phyloP scores from a whole-genome alignment of 805 yeast species.

The Yamadazyma sp. region DNA sequence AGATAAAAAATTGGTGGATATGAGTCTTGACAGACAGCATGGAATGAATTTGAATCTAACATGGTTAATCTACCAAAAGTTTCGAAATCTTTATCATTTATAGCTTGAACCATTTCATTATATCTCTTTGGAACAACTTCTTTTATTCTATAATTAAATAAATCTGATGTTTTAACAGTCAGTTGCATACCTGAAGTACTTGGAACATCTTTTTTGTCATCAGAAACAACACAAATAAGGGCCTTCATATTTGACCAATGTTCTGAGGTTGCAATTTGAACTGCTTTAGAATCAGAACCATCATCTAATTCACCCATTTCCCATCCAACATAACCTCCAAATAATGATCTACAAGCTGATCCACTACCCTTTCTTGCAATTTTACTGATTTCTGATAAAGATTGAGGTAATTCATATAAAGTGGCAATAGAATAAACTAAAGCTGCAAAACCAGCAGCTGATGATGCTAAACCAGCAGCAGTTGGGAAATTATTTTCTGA shows the following conservation, averaged over 20 bases:
- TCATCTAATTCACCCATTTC: conserved; percentile 79
- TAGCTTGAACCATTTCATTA: conserved; percentile 75
- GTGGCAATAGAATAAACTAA: conserved; percentile 85
- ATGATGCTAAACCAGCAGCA: conserved; percentile 97
- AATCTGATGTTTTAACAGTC: conserved; percentile 84
- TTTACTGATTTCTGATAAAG: conserved; percentile 79
- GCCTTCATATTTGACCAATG: conserved; percentile 97
- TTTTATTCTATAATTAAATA: conserved; percentile 75
- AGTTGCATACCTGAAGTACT: conserved; percentile 96
- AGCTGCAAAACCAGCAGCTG: conserved; percentile 99
- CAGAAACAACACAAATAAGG: conserved; percentile 87
- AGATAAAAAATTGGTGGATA: conserved; percentile 93
- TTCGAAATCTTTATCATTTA: conserved; percentile 68
- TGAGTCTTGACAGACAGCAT: conserved; percentile 95
- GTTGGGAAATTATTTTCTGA: conserved; percentile 98
- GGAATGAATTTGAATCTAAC: conserved; percentile 96
- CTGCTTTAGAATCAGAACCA: conserved; percentile 95
- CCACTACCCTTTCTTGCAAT: conserved; percentile 99
- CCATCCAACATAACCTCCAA: conserved; percentile 99
- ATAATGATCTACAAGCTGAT: conserved; percentile 94
- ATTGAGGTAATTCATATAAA: conserved; percentile 81
- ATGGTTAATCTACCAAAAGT: conserved; percentile 87
- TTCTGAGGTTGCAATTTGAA: conserved; percentile 75
- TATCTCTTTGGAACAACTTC: conserved; percentile 87
- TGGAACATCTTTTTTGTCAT: conserved; percentile 90